A percentile compares a stretch with the other conserved stretches of the same genome.
These are phyloP conservation scores for Melaleuca quinquenervia DNA, from an alignment of 345 rosid species.

Conservation along the genomic window DNA sequence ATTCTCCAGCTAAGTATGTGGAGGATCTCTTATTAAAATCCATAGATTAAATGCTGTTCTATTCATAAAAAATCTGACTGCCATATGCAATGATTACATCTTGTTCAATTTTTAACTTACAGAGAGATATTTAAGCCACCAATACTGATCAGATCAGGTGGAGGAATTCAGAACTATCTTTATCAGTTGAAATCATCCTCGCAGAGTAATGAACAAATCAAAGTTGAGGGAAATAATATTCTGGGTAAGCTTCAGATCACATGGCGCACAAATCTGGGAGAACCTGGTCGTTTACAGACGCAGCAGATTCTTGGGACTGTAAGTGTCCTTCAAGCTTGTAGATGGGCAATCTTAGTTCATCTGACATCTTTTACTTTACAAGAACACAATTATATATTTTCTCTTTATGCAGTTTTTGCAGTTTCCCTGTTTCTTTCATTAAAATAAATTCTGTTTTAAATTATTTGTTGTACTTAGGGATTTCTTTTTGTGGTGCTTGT, in stretches of 20 bases:
- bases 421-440: background rate
- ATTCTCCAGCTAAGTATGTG: constrained; percentile 36
- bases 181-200: constrained; percentile 49
- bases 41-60: background rate
- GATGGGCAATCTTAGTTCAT: background rate
- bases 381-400: background rate
- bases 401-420: background rate
- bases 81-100: background rate
- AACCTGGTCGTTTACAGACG: constrained; percentile 95
- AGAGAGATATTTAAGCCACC: constrained; percentile 63
- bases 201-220: constrained; percentile 31
- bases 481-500: background rate
- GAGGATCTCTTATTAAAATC: background rate
- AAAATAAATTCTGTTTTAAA: background rate
- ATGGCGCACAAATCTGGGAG: constrained; percentile 96
- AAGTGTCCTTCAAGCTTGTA: constrained; percentile 16
- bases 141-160: constrained; percentile 74
- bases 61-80: background rate
- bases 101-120: constrained; percentile 8
- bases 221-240: constrained; percentile 57
- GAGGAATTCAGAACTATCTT: constrained; percentile 85
- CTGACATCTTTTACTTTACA: background rate
- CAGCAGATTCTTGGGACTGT: constrained; percentile 93
- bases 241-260: constrained; percentile 95
- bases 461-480: background rate